Percentiles rank a stretch among this genome's conserved stretches.
Conservation (phyloP, 2,329 filamentous ascomycete species). For the Calonectria fujianensis region DNA sequence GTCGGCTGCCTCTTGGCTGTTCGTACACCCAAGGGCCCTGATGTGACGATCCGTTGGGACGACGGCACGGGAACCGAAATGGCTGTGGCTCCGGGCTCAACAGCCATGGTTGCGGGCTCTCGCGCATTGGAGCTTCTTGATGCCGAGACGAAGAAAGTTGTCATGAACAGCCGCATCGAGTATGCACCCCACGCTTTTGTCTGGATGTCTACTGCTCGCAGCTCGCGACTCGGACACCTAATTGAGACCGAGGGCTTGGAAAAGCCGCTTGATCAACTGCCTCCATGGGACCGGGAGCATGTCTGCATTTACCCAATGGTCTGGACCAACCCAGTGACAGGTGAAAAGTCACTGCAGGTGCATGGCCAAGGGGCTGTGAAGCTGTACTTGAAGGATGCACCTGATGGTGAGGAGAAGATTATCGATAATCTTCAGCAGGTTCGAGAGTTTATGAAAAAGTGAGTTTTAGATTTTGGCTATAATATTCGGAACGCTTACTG, state of each 20-base stretch:
- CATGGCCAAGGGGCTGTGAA: conserved; percentile 15
- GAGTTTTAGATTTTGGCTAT: not conserved
- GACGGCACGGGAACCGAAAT: conserved; percentile 15
- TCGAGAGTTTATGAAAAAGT: conserved; percentile 6
- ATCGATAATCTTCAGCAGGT: not conserved
- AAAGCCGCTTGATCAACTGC: not conserved
- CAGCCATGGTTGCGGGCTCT: conserved; percentile 8
- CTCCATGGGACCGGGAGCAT: not conserved
- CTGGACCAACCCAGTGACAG: not conserved
- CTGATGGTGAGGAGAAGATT: not conserved
- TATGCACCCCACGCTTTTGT: conserved; percentile 12
- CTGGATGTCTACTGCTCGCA: conserved; percentile 4
- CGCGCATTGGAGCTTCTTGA: conserved; percentile 7
- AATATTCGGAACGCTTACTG: not conserved
- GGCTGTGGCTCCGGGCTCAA: conserved; percentile 8
- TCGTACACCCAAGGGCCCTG: conserved; percentile 5
- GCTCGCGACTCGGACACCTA: not conserved
- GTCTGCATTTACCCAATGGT: conserved; percentile 9
- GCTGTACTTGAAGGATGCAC: not conserved
- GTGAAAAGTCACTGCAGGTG: conserved; percentile 14
- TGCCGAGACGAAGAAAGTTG: not conserved
- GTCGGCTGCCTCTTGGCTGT: conserved; percentile 6
- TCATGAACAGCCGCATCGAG: conserved; percentile 6
- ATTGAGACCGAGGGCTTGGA: conserved; percentile 8
- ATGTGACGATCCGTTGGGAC: conserved; percentile 17